These are phyloP conservation scores for Ganoderma meredithae DNA, from an alignment of 1,284 basidiomycete species.

Conservation along the genomic window DNA sequence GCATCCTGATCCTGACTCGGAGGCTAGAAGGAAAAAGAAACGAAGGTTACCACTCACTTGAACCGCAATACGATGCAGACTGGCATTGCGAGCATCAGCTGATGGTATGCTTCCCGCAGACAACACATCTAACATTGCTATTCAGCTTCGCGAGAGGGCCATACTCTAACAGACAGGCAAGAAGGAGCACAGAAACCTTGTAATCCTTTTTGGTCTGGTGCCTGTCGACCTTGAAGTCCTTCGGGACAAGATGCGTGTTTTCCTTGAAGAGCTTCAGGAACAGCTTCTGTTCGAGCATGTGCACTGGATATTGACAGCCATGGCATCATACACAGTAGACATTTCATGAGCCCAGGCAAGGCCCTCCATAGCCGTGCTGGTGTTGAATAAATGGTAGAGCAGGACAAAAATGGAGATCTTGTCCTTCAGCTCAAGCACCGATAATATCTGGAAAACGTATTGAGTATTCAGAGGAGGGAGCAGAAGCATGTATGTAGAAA, in stretches of 20 bases:
- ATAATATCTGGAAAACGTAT: conserved; percentile 38
- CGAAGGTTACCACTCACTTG: conserved; percentile 31
- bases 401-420: conserved; percentile 44
- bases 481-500: background rate
- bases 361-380: conserved; percentile 27
- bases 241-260: conserved; percentile 18
- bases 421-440: conserved; percentile 38
- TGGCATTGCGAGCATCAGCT: conserved; percentile 48
- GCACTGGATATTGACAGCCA: conserved; percentile 43
- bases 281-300: conserved; percentile 35
- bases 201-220: conserved; percentile 35
- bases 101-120: conserved; percentile 45
- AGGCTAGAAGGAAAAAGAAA: background rate
- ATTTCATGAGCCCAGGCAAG: conserved; percentile 27
- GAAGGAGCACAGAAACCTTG: conserved; percentile 47
- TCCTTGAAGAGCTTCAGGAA: conserved; percentile 2
- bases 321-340: conserved; percentile 19
- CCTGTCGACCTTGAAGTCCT: conserved; percentile 37
- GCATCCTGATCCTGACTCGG: background rate
- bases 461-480: background rate
- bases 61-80: conserved; percentile 47
- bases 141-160: conserved; percentile 47
- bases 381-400: conserved; percentile 37
- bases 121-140: conserved; percentile 44
- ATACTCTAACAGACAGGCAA: conserved; percentile 47